Percentiles rank a stretch among this genome's conserved stretches.
These are phyloP conservation scores for Globisporangium polare DNA, from an alignment of 352 stramenopile genomes.

Conservation along the genomic window DNA sequence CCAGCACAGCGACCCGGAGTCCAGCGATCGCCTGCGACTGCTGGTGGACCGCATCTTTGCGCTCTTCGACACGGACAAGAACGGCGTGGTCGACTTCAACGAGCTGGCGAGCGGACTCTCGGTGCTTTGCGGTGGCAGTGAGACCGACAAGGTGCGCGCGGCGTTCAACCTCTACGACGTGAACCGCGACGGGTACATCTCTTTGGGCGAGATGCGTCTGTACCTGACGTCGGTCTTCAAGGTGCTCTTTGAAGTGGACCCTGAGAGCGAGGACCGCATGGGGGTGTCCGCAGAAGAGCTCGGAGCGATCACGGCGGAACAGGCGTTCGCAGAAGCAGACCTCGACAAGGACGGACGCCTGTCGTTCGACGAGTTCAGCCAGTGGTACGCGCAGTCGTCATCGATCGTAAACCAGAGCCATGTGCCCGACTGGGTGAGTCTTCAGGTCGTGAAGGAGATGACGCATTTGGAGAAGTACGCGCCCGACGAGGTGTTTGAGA, in stretches of 20 bases:
- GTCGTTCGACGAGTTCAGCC: slow-evolving; percentile 80
- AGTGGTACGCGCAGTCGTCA: slow-evolving; percentile 70
- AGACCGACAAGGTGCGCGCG: slow-evolving; percentile 71
- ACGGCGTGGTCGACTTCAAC: slow-evolving; percentile 77
- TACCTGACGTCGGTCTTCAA: slow-evolving; percentile 87
- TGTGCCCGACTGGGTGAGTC: slow-evolving; percentile 60
- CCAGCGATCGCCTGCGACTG: slow-evolving; percentile 44
- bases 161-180: slow-evolving; percentile 87
- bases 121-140: slow-evolving; percentile 64
- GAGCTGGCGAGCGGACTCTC: slow-evolving; percentile 79
- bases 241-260: slow-evolving; percentile 82
- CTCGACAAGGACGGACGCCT: slow-evolving; percentile 70
- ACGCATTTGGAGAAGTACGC: slow-evolving; percentile 81
- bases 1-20: slow-evolving; percentile 18
- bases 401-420: slow-evolving; percentile 20
- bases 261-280: slow-evolving; percentile 50
- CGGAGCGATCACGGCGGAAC: slow-evolving; percentile 66
- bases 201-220: slow-evolving; percentile 76
- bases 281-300: slow-evolving; percentile 71
- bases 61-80: slow-evolving; percentile 78
- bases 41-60: slow-evolving; percentile 77
- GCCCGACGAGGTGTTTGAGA: slow-evolving; percentile 81
- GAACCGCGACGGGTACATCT: slow-evolving; percentile 86
- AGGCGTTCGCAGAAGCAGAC: slow-evolving; percentile 81
- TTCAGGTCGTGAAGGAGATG: slow-evolving; percentile 81